Evolutionary conservation across 768 basidiomycete genomes (phyloP), one percentile per base, ranked within the genome.

Genomic region (Pleurotus sapidus): DNA sequence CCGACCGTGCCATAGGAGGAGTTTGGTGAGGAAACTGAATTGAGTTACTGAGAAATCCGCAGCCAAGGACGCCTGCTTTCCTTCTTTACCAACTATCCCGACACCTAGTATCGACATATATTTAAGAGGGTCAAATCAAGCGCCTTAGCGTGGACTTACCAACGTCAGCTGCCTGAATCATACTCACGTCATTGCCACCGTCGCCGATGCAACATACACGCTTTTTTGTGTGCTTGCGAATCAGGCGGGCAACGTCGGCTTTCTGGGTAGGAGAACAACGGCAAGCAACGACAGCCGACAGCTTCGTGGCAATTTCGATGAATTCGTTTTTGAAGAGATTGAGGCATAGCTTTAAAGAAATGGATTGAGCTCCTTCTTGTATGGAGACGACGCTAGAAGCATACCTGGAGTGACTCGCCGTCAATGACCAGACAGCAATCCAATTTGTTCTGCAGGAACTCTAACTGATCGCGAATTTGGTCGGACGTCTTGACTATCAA

Each of bases 161-260:
- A 58, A 99, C 95, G 65, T 98, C 94, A 2, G 97, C 97, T 1
- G 97, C 97, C 67, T 98, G 97, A 60, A 99, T 99, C 97, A 99
- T 99, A 70, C 92, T 94, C 60, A 99, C 97, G 68, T 99, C 97
- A 70, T 99, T 99, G 3, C 97, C 97, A 34, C 97, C 97, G 73
- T 99, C 97, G 2, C 97, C 97, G 58, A 98, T 98, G 68, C 97
- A 98, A 70, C 96, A 98, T 0, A 99, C 96, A 0, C 96, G 86
- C 71, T 98, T 98, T 74, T 86, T 90, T 2, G 96, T 97, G 67
- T 88, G 87, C 15, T 82, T 78, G 5, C 97, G 88, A 60, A 99
- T 98, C 37, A 99, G 77, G 3, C 93, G 84, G 0, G 97, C 96
- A 3, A 99, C 93, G 67, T 98, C 96, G 8, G 97, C 97, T 71